Evolutionary conservation across 164 flowering plant species (phyloP).

Genomic region (Chimonanthus praecox): DNA sequence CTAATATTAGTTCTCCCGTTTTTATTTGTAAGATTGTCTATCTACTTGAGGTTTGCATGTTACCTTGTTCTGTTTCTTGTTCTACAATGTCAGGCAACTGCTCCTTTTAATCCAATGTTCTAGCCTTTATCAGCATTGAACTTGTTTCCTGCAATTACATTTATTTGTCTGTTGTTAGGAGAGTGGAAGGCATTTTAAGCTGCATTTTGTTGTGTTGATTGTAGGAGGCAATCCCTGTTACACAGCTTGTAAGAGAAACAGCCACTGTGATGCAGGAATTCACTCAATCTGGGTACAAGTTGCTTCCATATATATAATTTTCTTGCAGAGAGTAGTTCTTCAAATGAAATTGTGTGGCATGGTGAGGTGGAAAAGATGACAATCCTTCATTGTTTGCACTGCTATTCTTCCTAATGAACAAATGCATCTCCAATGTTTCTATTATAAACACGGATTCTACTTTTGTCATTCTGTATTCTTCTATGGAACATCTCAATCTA

Average conservation of each 20-base stretch:
- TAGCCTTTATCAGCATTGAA: not conserved
- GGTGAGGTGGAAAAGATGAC: not conserved
- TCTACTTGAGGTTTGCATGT: not conserved
- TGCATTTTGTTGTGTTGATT: constrained; percentile 5
- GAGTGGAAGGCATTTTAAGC: not conserved
- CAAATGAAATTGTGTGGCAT: no score
- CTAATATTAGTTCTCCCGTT: not conserved
- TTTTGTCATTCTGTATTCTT: no score
- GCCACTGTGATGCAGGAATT: constrained; percentile 99
- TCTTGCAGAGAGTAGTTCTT: not conserved
- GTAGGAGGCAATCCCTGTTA: constrained; percentile 89
- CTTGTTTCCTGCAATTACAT: not conserved
- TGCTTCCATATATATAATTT: not conserved
- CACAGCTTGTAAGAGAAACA: constrained; percentile 94
- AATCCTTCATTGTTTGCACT: not conserved
- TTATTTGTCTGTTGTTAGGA: no score
- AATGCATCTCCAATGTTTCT: not conserved
- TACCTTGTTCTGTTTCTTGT: no score
- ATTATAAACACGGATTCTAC: no score
- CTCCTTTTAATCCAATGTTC: not conserved
- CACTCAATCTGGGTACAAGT: constrained; percentile 89
- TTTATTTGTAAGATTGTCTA: not conserved
- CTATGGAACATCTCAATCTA: no score
- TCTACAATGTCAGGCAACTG: not conserved
- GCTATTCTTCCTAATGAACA: not conserved